Base-by-base conservation (phyloP, 1,284 basidiomycete genomes). In the Leucoagaricus sp. region DNA sequence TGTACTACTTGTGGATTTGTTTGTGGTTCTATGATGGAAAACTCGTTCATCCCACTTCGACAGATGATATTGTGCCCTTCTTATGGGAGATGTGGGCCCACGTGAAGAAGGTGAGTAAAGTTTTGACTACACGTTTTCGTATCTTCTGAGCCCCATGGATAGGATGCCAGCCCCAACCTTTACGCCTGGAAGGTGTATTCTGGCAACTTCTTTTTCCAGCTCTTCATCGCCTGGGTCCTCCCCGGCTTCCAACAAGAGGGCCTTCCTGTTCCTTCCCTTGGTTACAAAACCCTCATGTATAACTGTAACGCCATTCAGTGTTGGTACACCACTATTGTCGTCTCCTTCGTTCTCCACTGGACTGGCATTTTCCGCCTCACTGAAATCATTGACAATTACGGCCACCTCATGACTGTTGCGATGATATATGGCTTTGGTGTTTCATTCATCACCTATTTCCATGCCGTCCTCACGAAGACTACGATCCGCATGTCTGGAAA, bases 1-100 rank as follows among this genome's bases (percentile, higher is more conserved):
- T 95, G 96, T 98, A 98, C 75, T 99, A 99, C 77, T 85, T 99
- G 63, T 98, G 94, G 93, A 94, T 95, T 64, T 99, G 97, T 68
- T 82, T 98, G 38, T 95, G 92, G 85, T 97, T 95, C 74, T 96
- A 98, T 71, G 90, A 98, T 63, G 96, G 96, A 53, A 80, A 83
- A 64, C 78, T 97, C 41, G 86, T 92, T n/a, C 75, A 83, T 63
- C 95, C 95, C 0, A 76, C 75, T 29, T 89, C 91, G 10, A 57
- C 86, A 21, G 83, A 84, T 46, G 92, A 94, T 62, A 80, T 96
- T 53, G 65, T 76, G 56, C 94, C 96, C 1, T 97, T 96, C 79
- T 71, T 97, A 28, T 67, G 74, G 55, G 81, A 84, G 48, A 95
- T 98, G 92, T 92, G 91, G 84, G 77, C 73, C 12, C 94, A 97